Percentiles rank a stretch among this genome's conserved stretches.
phyloP scores from a whole-genome alignment of 208 protist genomes.

The Vickermania ingenoplastis region DNA sequence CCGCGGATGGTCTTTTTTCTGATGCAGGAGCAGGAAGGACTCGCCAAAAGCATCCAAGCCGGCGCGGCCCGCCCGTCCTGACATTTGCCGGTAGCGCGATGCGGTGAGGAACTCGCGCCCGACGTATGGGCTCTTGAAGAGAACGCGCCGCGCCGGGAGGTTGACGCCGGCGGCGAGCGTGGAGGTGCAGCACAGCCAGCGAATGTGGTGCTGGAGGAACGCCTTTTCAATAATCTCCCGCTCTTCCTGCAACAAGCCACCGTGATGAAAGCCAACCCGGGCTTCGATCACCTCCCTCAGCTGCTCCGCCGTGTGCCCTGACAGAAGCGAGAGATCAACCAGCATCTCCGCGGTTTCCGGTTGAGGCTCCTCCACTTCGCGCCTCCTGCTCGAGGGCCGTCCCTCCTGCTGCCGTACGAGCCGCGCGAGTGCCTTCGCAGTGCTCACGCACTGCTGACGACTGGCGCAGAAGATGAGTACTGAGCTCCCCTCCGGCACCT shows the following conservation, averaged over 20 bases:
- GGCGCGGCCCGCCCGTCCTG: constrained; percentile 72
- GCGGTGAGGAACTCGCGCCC: constrained; percentile 57
- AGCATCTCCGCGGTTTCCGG: constrained; percentile 21
- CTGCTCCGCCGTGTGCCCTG: constrained; percentile 22
- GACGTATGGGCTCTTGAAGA: constrained; percentile 75
- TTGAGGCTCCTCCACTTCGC: constrained; percentile 6
- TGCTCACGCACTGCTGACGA: constrained; percentile 64
- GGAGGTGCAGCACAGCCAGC: constrained; percentile 86
- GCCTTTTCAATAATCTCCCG: constrained; percentile 70
- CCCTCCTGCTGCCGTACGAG: constrained; percentile 12
- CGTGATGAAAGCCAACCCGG: constrained; percentile 88
- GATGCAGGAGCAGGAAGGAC: constrained; percentile 60
- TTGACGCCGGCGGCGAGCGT: constrained; percentile 92
- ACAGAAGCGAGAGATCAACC: constrained; percentile 26
- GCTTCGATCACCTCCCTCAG: constrained; percentile 44
- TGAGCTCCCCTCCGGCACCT: constrained; percentile 34
- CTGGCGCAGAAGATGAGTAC: constrained; percentile 84
- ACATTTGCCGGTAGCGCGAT: constrained; percentile 76
- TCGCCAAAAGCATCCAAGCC: constrained; percentile 75
- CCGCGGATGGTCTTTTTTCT: constrained; percentile 23
- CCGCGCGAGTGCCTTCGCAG: constrained; percentile 44
- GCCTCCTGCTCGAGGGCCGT: constrained; percentile 4
- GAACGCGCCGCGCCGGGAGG: constrained; percentile 82
- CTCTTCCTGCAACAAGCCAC: constrained; percentile 75
- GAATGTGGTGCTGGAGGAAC: constrained; percentile 55